These are phyloP conservation scores for Mortierella sp. DNA, from an alignment of 371 early-diverging fungal genomes.

Conservation along the genomic window DNA sequence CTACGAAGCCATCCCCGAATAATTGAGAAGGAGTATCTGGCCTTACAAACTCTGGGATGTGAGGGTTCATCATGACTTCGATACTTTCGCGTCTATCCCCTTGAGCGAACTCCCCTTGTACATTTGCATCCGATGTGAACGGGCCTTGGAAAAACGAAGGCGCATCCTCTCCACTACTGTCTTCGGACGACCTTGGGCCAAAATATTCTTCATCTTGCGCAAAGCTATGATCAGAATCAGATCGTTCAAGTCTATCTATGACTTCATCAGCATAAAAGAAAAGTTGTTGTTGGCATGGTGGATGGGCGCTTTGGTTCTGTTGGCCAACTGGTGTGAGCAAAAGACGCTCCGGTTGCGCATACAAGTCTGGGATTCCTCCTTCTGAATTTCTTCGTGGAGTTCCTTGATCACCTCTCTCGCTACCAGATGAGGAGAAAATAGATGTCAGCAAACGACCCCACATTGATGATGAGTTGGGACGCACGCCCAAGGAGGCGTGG, in stretches of 20 bases:
- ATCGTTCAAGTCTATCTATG: conserved; percentile 7
- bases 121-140: conserved; percentile 16
- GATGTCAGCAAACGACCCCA: conserved; percentile 48
- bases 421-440: conserved; percentile 28
- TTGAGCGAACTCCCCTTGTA: conserved; percentile 38
- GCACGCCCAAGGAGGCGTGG: conserved; percentile 27
- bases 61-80: conserved; percentile 20
- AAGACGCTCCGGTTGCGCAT: conserved; percentile 23
- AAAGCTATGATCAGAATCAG: conserved; percentile 10
- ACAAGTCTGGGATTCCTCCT: background rate
- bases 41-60: background rate
- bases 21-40: conserved; percentile 13
- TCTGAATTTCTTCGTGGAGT: background rate
- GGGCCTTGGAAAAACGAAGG: conserved; percentile 22
- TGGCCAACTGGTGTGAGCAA: conserved; percentile 23
- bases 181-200: conserved; percentile 9
- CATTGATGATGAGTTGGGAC: conserved; percentile 25
- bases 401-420: conserved; percentile 14
- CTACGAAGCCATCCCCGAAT: conserved; percentile 6
- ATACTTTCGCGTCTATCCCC: conserved; percentile 42
- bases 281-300: conserved; percentile 39
- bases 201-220: conserved; percentile 9
- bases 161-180: conserved; percentile 11
- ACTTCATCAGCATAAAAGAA: conserved; percentile 49
- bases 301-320: conserved; percentile 15